Evolutionary conservation across 768 basidiomycete species (phyloP).

Genomic region (Coprinellus micaceus): DNA sequence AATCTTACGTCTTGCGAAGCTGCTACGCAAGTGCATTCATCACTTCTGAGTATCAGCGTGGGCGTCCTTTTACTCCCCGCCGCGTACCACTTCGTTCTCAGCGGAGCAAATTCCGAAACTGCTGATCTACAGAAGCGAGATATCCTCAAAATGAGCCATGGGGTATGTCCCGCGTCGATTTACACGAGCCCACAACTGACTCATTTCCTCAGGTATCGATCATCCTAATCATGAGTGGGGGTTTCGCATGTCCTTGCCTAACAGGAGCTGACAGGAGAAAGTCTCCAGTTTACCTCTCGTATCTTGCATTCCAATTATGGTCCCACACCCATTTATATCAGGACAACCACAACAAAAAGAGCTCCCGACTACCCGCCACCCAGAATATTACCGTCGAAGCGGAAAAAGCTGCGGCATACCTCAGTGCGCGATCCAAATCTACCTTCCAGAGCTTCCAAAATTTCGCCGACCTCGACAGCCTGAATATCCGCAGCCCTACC

Average conservation of each 20-base stretch:
- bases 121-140: slow-evolving; percentile 36
- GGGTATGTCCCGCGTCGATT: slow-evolving; percentile 41
- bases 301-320: slow-evolving; percentile 76
- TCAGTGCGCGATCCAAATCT: slow-evolving; percentile 16
- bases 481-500: not conserved
- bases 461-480: not conserved
- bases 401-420: slow-evolving; percentile 26
- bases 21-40: slow-evolving; percentile 70
- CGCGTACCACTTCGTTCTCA: slow-evolving; percentile 66
- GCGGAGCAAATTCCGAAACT: slow-evolving; percentile 20
- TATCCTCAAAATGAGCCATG: slow-evolving; percentile 73
- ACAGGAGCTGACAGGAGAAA: slow-evolving; percentile 4
- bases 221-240: slow-evolving; percentile 70
- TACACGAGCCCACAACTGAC: not conserved
- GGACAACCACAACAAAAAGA: slow-evolving; percentile 43
- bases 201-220: slow-evolving; percentile 58
- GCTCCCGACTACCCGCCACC: slow-evolving; percentile 31
- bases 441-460: slow-evolving; percentile 3
- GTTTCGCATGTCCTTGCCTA: not conserved
- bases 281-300: slow-evolving; percentile 58
- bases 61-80: slow-evolving; percentile 75
- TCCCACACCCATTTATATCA: slow-evolving; percentile 73
- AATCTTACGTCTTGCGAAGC: too few relatives aligned
- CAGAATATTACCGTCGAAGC: slow-evolving; percentile 30
- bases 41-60: slow-evolving; percentile 71